Evolutionary conservation across 345 rosid species (phyloP).

Genomic region (Brassica cretica): DNA sequence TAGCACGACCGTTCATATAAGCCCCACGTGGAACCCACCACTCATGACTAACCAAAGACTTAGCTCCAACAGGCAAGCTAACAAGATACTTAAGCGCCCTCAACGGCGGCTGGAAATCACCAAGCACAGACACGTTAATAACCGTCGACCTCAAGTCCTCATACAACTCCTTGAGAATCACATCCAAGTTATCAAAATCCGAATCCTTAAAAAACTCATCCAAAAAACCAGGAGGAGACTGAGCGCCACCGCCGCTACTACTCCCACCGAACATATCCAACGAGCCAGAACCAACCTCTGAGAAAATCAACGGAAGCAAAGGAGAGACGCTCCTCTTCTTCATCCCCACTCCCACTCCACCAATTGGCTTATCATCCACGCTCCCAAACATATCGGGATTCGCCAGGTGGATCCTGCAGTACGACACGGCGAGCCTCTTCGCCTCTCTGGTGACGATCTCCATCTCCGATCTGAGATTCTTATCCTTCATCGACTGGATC

Average conservation of each 20-base stretch:
- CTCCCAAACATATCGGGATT: conserved; percentile 70
- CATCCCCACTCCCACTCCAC: conserved; percentile 4
- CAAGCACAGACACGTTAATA: conserved; percentile 76
- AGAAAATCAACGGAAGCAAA: conserved; percentile 64
- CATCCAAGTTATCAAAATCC: conserved; percentile 81
- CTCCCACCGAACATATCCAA: conserved; percentile 53
- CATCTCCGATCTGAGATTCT: conserved; percentile 63
- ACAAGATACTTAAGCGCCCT: conserved; percentile 77
- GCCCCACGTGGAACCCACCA: conserved; percentile 96
- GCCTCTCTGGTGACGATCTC: conserved; percentile 62
- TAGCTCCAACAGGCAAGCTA: conserved; percentile 71
- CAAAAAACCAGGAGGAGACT: conserved; percentile 72
- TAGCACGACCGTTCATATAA: conserved; percentile 87
- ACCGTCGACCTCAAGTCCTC: conserved; percentile 93
- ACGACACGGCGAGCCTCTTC: conserved; percentile 69
- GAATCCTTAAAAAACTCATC: conserved; percentile 82
- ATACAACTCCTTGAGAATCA: conserved; percentile 69
- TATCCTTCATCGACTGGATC: conserved; percentile 81
- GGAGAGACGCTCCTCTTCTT: conserved; percentile 54
- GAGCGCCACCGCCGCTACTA: conserved; percentile 44
- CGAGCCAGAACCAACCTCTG: conserved; percentile 54
- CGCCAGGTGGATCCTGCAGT: conserved; percentile 73
- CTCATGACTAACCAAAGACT: conserved; percentile 71
- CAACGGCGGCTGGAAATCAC: conserved; percentile 86
- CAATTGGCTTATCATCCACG: conserved; percentile 11